A percentile compares a stretch with the other conserved stretches of the same genome.
These are phyloP conservation scores for Elongisporangium prolatum DNA, from an alignment of 352 stramenopile genomes.

Conservation along the genomic window DNA sequence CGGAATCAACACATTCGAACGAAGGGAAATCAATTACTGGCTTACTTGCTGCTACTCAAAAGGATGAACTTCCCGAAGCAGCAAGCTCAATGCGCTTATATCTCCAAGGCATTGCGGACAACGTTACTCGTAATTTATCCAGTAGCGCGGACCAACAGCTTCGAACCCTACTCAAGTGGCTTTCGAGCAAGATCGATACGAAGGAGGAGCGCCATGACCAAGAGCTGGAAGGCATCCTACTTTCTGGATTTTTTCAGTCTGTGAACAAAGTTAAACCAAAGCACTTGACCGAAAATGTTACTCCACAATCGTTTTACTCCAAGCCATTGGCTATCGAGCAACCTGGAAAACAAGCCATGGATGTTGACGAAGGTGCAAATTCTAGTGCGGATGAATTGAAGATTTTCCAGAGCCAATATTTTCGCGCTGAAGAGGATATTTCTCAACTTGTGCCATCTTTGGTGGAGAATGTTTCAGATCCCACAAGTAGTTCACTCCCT, in stretches of 20 bases:
- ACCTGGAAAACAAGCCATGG: constrained; percentile 1
- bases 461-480: background rate
- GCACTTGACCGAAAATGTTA: background rate
- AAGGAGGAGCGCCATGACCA: background rate
- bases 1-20: constrained; percentile 28
- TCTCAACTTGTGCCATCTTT: background rate
- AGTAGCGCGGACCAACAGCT: constrained; percentile 11
- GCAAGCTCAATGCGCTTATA: constrained; percentile 18
- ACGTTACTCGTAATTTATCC: background rate
- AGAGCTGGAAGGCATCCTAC: background rate
- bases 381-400: constrained; percentile 1
- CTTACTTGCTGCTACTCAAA: constrained; percentile 22
- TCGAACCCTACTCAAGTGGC: constrained; percentile 22
- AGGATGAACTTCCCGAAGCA: constrained; percentile 16
- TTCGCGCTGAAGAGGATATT: background rate
- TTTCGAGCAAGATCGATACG: constrained; percentile 9
- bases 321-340: background rate
- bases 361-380: constrained; percentile 10
- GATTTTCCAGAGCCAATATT: constrained; percentile 7
- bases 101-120: constrained; percentile 16
- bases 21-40: constrained; percentile 38
- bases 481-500: background rate
- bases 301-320: background rate
- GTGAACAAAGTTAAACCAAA: background rate
- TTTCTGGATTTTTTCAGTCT: background rate